Conservation (phyloP, 148 eudicot species). For the Vaccinium myrtillus region DNA sequence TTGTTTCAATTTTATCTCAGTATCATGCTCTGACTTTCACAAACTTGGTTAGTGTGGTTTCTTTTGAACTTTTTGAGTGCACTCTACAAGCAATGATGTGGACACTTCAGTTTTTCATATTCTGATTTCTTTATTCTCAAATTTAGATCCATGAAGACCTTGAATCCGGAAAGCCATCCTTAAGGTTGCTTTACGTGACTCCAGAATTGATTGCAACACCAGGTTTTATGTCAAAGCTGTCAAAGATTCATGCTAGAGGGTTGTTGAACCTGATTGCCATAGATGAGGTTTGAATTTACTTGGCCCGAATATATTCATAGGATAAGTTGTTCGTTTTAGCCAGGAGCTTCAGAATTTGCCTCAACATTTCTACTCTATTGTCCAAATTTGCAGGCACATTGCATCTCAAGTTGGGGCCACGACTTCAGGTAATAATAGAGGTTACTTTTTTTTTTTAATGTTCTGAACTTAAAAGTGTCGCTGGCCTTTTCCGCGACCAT, state of each 20-base stretch:
- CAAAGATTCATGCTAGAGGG: conserved; percentile 76
- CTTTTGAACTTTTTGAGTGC: background rate
- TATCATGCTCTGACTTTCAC: background rate
- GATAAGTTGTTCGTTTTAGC: conserved; percentile 12
- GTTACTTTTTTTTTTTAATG: background rate
- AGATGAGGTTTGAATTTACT: conserved; percentile 69
- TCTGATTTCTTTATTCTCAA: background rate
- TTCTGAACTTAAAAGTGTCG: background rate
- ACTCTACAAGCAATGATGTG: background rate
- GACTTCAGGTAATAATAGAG: conserved; percentile 70
- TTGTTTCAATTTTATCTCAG: background rate
- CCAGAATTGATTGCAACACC: conserved; percentile 89
- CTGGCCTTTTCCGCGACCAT: background rate
- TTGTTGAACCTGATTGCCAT: conserved; percentile 84
- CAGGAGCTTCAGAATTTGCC: conserved; percentile 10
- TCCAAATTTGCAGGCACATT: conserved; percentile 70
- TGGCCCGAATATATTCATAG: background rate
- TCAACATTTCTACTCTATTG: conserved; percentile 6
- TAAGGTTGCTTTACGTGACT: conserved; percentile 88
- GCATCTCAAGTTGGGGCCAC: conserved; percentile 96
- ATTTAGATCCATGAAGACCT: conserved; percentile 85
- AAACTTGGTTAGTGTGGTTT: background rate
- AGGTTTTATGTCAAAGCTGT: conserved; percentile 71
- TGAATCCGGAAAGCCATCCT: conserved; percentile 73
- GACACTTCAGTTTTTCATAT: conserved; percentile 7